Percentiles rank a stretch among this genome's conserved stretches.
Evolutionary conservation across 2,329 filamentous ascomycete species (phyloP).

Genomic region (Cladosporium sp.): DNA sequence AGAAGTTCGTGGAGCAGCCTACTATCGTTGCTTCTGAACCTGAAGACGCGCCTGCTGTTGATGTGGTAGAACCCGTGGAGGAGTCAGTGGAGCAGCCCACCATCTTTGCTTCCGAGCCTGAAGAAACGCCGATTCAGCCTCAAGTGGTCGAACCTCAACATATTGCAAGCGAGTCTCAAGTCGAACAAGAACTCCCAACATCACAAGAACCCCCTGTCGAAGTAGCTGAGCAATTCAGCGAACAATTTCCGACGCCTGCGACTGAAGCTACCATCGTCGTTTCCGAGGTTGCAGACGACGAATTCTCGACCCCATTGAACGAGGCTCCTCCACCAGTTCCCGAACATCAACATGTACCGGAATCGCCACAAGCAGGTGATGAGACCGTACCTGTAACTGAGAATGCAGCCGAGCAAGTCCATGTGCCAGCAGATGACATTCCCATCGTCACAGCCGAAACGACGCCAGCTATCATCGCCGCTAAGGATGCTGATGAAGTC

Average conservation of each 20-base stretch:
- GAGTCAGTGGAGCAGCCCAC: not conserved
- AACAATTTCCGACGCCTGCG: too few species aligned
- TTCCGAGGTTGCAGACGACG: too few species aligned
- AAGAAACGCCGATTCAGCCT: not conserved
- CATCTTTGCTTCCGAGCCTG: not conserved
- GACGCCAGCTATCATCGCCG: not conserved
- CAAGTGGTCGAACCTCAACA: not conserved
- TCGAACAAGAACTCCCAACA: too few species aligned
- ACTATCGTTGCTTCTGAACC: constrained; percentile 32
- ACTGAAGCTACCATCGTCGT: too few species aligned
- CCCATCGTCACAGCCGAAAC: not conserved
- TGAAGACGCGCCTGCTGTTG: constrained; percentile 53
- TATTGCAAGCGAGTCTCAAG: not conserved
- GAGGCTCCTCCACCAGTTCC: too few species aligned
- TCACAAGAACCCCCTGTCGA: not conserved
- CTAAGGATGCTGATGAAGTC: not conserved
- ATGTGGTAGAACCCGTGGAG: not conserved
- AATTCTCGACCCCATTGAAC: too few species aligned
- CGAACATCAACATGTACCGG: too few species aligned
- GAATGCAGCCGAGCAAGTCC: not conserved
- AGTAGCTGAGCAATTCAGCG: not conserved
- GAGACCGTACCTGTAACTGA: not conserved
- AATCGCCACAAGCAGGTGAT: not conserved
- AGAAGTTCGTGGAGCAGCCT: constrained; percentile 4
- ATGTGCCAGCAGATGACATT: not conserved